Evolutionary conservation across 2,329 filamentous ascomycete genomes (phyloP).

Genomic region (Grosmannia serpens): DNA sequence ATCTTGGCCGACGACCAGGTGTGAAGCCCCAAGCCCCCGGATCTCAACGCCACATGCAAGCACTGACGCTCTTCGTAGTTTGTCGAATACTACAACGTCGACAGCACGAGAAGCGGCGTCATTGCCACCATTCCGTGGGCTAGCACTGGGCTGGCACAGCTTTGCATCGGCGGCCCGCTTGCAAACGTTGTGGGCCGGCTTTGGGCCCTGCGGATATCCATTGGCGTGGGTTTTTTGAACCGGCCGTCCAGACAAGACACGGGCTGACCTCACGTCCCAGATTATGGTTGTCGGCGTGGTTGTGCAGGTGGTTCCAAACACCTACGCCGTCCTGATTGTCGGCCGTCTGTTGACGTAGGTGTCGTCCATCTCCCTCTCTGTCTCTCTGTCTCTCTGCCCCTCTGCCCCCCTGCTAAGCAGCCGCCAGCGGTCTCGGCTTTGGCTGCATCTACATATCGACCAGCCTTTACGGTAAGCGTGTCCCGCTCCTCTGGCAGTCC

Average conservation of each 20-base stretch:
- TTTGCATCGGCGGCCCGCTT: constrained; percentile 1
- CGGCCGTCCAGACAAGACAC: background rate
- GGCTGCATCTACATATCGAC: constrained; percentile 4
- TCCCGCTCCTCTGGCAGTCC: too few species aligned
- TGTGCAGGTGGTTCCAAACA: constrained; percentile 2
- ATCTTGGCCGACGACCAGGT: constrained; percentile 3
- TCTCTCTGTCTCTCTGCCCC: background rate
- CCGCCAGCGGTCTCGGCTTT: background rate
- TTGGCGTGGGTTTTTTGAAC: background rate
- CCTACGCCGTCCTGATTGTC: constrained; percentile 1
- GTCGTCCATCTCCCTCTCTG: too few species aligned
- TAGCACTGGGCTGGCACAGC: constrained; percentile 1
- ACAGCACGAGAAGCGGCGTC: background rate
- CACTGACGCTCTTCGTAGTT: background rate
- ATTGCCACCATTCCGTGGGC: constrained; percentile 3
- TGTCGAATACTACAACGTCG: background rate
- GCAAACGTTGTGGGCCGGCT: constrained; percentile 2
- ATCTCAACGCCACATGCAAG: too few species aligned
- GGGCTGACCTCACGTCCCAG: background rate
- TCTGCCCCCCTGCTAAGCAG: too few species aligned
- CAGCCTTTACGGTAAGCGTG: background rate
- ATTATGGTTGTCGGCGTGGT: constrained; percentile 2
- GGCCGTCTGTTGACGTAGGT: constrained; percentile 1
- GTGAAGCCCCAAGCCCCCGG: background rate
- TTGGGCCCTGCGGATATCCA: constrained; percentile 1